Evolutionary conservation across 371 early-diverging fungal genomes (phyloP), one percentile per base, ranked within the genome.

Genomic region (Zychaea mexicana): DNA sequence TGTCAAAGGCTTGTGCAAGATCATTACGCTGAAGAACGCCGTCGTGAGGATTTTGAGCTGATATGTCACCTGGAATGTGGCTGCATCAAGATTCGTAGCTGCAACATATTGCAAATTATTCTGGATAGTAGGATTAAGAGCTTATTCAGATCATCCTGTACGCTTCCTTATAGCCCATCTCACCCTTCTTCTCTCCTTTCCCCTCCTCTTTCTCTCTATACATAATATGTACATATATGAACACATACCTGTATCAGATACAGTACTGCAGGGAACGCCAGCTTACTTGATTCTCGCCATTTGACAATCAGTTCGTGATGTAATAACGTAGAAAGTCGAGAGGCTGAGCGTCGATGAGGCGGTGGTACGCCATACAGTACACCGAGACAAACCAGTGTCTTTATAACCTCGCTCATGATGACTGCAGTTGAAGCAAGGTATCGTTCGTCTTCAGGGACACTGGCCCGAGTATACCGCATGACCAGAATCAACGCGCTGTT

Each of bases 41-140:
- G 98, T 96, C 1, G 97, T 95, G 52, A 98, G 80, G 69, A 97
- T 96, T 78, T 98, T 98, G 68, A 98, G 82, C 70, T 98, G 98
- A 73, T 97, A 97, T 9, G 96, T 95, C 45, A 97, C 96, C 78
- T 96, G 96, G 73, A 96, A 97, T 3, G 96, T 96, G 6, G 96
- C 96, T 3, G 98, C 95, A 61, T 96, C 96, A n/a, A 98, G 80
- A 13, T 87, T 81, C 45, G 92, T 83, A 9, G 93, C 92, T 2
- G 98, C 96, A 2, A 93, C 83, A 64, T 96, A 98, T 76, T 96
- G 97, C 59, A 98, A 77, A 70, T 97, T 98, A 76, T 98, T 98
- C 76, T 82, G 13, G 19, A 49, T 9, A 49, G 24, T 4, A 49
- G 22, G 19, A 1, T 1, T 42, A 12, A 17, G n/a, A 12, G 15